Base-by-base conservation (phyloP, 805 yeast genomes). In the Schizosaccharomyces osmophilus region DNA sequence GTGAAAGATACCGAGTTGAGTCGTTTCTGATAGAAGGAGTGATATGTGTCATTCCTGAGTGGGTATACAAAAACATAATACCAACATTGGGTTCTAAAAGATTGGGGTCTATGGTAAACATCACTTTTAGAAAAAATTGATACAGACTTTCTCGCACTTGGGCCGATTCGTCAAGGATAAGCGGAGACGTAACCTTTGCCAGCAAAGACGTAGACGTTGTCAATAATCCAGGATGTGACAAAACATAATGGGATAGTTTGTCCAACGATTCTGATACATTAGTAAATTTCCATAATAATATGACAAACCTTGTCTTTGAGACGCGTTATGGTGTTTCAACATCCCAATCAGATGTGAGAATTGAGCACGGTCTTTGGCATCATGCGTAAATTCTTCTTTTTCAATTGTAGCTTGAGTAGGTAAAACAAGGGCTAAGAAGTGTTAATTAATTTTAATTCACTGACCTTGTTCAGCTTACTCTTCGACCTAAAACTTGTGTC, bases 1-100 rank as follows among this genome's bases (percentile, higher is more conserved):
- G 75, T 48, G 77, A 74, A 31, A 89, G 72, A 66, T 84, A 85
- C 63, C 77, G 79, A 0, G 90, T 79, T 1, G 95, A 81, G 63
- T 85, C 88, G 57, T 80, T 79, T 62, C 95, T 78, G 32, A 93
- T 82, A 3, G 80, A 81, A 0, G 87, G 82, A 39, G 78, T 78
- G 51, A 93, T 84, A 69, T 93, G 97, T 19, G 97, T 85, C 96
- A 93, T 90, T 2, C 95, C 94, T 61, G 90, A 83, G 66, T 84
- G 85, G 19, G 90, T 76, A 69, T 84, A 89, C 39, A 90, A 75
- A n/a, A 85, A 77, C 19, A 75, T 62, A 26, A 66, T 61, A 29
- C 66, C 57, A 4, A 67, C 63, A 61, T 74, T 73, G 17, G 62
- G 84, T 68, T 24, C 78, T 29, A 69, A 64, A 62, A 57, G 57